Base-by-base conservation (phyloP, 2,329 filamentous ascomycete species). In the Verticillium isaacii region DNA sequence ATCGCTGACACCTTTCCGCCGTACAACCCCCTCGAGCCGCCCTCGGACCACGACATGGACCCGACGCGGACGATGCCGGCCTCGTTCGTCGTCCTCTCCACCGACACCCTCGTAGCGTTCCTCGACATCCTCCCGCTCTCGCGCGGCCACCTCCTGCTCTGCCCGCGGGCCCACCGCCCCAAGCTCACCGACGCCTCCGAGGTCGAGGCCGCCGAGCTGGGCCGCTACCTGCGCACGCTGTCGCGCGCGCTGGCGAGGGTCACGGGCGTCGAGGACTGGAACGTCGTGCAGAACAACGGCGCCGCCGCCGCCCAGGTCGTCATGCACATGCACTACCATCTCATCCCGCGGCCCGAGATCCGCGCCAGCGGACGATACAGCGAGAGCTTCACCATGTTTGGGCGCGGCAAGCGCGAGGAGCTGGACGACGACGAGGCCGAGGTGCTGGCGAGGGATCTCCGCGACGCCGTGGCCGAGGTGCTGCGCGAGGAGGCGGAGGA, bases 241-340 rank as follows among this genome's bases (percentile, higher is more conserved):
- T 91, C 90, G 19, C 80, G 85, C 23, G 90, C 91, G 0, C 81
- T 97, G 41, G 83, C 87, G 36, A 81, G 80, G 59, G 86, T 87
- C 0, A 91, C 89, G 2, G 89, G 88, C 11, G 85, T 92, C 1
- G 82, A 81, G 58, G 93, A 97, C 77, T 98, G 94, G 90, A 99
- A 99, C 75, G 87, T 98, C 34, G 92, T 98, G 61, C 94, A 98
- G 79, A 98, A 98, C 73, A 98, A 97, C 69, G 92, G 94, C 17
- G 88, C 88, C 3, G 86, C 92, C 36, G 94, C 94, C 2, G 93
- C 93, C 2, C 94, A 98, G 77, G 92, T 97, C 17, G 93, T 98
- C 2, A 90, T 90, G 25, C 94, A 98, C 74, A 89, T 96, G 57
- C 94, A 99, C 75, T 98, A 96, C 73, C 95, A 99, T 69, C 84